Base-by-base conservation (phyloP, 768 basidiomycete species). In the Serendipita sp. region DNA sequence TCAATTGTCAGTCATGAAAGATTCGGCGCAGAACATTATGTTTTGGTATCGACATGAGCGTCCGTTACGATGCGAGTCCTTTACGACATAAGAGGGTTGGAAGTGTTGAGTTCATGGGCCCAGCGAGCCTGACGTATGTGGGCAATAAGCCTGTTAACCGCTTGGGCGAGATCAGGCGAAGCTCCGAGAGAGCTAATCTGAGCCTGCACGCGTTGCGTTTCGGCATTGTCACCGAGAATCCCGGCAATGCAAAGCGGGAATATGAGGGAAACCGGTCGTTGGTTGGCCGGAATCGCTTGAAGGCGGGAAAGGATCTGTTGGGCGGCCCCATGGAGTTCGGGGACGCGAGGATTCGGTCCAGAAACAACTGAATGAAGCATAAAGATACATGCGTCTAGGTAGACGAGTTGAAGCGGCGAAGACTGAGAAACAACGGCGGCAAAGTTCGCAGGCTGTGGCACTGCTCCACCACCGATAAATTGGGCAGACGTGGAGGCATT, bases 81-180 rank as follows among this genome's bases (percentile, higher is more conserved):
- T 60, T 35, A 60, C 10, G 56, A 24, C 56, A 60, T 37, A 30
- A 60, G 56, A 60, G 56, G 56, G 35, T 60, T 60, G 10, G 56
- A 24, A n/a, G 28, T 60, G 28, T 37, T 60, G 56, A 60, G 16
- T 32, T 60, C 56, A 37, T 60, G 56, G 8, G 56, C 35, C 56
- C 56, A 60, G 16, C 56, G 56, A 10, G 30, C 37, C n/a, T 60
- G 56, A 4, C 56, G 28, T 4, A 60, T 30, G 32, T 60, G 28
- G 28, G 37, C 56, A 38, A 60, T 60, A 4, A 60, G 16, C 37
- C 30, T n/a, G 28, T 28, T 60, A 10, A 60, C 56, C 8, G 56
- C 18, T n/a, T 60, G 56, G 10, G 35, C 37, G 16, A 60, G 35
- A 24, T 60, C 56, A n/a, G 16, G 18, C 16, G 56, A 8, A n/a